A percentile compares a stretch with the other conserved stretches of the same genome.
phyloP scores from a whole-genome alignment of 1,284 basidiomycete genomes.

The Puccinia hordei region DNA sequence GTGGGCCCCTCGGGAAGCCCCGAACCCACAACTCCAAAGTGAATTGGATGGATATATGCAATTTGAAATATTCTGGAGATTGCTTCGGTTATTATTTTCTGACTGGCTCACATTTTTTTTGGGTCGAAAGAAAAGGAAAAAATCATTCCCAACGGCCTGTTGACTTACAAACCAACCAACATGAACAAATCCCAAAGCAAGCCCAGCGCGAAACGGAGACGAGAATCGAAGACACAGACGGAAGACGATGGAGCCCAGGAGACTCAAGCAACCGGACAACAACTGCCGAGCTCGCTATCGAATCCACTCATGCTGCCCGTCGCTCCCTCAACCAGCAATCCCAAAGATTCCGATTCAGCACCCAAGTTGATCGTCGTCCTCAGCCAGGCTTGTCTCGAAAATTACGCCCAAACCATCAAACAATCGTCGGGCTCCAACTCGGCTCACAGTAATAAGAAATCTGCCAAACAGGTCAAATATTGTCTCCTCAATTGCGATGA shows the following conservation, averaged over 20 bases:
- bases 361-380: constrained; percentile 48
- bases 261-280: neutral
- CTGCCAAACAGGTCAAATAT: constrained; percentile 82
- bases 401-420: constrained; percentile 30
- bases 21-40: too few species aligned
- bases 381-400: constrained; percentile 45
- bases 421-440: neutral
- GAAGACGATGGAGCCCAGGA: neutral
- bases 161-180: neutral
- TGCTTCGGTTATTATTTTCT: too few species aligned
- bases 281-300: constrained; percentile 10
- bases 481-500: constrained; percentile 98
- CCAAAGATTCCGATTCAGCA: neutral
- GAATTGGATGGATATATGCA: too few species aligned
- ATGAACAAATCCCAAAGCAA: too few species aligned
- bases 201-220: too few species aligned
- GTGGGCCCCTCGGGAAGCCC: too few species aligned
- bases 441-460: neutral
- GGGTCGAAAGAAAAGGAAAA: too few species aligned
- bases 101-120: too few species aligned
- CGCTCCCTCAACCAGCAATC: neutral
- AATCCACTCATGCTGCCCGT: constrained; percentile 33
- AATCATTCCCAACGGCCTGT: neutral
- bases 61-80: too few species aligned
- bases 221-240: neutral